phyloP scores from a whole-genome alignment of 192 early-diverging fungal genomes.

The Backusella psychrophila region DNA sequence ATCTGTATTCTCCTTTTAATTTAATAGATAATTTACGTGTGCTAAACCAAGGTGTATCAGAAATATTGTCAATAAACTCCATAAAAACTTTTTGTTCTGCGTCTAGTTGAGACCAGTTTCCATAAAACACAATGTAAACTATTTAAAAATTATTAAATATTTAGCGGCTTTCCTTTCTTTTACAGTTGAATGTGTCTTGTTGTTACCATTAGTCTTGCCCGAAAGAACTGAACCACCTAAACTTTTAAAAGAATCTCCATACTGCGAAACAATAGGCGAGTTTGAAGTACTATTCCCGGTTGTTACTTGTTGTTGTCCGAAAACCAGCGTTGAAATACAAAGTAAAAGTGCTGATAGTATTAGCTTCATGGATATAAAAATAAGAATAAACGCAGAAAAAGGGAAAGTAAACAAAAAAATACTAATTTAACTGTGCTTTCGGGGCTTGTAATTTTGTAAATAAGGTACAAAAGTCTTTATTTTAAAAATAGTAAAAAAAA shows the following conservation, averaged over 20 bases:
- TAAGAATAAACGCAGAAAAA: not conserved
- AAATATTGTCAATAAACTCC: constrained; percentile 17
- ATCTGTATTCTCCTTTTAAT: not conserved
- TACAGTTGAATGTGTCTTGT: not conserved
- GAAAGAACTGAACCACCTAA: not conserved
- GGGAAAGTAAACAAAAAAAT: not conserved
- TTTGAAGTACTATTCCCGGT: not conserved
- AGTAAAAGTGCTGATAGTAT: not conserved
- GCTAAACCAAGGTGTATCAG: constrained; percentile 14
- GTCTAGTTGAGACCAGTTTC: constrained; percentile 18
- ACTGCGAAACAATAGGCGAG: not conserved
- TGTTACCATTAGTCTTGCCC: constrained; percentile 10
- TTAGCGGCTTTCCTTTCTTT: not conserved
- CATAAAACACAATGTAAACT: constrained; percentile 28
- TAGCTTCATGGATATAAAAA: not conserved
- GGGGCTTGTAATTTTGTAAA: not conserved
- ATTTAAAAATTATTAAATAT: not conserved
- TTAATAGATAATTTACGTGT: constrained; percentile 14
- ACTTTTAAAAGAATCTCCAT: constrained; percentile 12
- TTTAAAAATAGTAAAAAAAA: no score
- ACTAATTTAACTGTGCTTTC: not conserved
- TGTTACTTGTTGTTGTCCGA: not conserved
- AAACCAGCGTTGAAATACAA: not conserved
- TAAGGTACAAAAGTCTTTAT: not conserved
- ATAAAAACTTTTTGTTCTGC: constrained; percentile 18